Conservation (phyloP, 371 early-diverging fungal genomes). For the Apophysomyces elegans region DNA sequence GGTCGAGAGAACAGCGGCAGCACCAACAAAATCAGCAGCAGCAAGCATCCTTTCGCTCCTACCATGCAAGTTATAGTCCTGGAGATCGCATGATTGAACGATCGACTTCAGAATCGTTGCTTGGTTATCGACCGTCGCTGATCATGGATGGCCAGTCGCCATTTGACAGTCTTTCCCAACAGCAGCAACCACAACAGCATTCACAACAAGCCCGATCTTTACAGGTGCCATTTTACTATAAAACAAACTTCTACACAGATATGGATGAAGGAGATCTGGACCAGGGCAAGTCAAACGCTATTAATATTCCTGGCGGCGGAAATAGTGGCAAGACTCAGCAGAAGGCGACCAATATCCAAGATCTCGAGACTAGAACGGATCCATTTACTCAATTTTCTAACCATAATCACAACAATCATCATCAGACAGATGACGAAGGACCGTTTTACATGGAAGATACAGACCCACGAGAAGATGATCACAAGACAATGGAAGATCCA, state of each 20-base stretch:
- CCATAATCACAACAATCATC: conserved; percentile 25
- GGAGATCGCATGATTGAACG: conserved; percentile 18
- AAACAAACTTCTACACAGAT: neutral
- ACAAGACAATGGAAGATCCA: conserved; percentile 15
- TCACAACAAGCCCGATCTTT: conserved; percentile 1
- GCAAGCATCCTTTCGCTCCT: conserved; percentile 3
- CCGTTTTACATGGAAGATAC: conserved; percentile 52
- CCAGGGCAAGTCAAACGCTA: conserved; percentile 15
- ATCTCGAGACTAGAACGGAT: conserved; percentile 22
- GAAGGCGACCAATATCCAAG: conserved; percentile 1
- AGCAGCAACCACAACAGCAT: conserved; percentile 13
- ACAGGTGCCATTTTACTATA: conserved; percentile 4
- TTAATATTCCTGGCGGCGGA: conserved; percentile 28
- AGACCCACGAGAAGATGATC: conserved; percentile 15
- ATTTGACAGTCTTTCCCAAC: conserved; percentile 14
- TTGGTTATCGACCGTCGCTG: conserved; percentile 8
- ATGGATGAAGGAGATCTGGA: conserved; percentile 13
- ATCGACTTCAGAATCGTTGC: conserved; percentile 22
- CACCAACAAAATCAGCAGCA: conserved; percentile 18
- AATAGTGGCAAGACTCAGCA: conserved; percentile 8
- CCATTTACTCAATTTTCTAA: conserved; percentile 25
- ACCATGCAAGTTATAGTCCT: conserved; percentile 15
- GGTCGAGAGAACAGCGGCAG: conserved; percentile 34
- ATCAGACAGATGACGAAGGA: conserved; percentile 37
- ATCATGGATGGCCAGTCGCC: conserved; percentile 19